phyloP scores from a whole-genome alignment of 164 flowering plant species.

The Magnolia sinica region DNA sequence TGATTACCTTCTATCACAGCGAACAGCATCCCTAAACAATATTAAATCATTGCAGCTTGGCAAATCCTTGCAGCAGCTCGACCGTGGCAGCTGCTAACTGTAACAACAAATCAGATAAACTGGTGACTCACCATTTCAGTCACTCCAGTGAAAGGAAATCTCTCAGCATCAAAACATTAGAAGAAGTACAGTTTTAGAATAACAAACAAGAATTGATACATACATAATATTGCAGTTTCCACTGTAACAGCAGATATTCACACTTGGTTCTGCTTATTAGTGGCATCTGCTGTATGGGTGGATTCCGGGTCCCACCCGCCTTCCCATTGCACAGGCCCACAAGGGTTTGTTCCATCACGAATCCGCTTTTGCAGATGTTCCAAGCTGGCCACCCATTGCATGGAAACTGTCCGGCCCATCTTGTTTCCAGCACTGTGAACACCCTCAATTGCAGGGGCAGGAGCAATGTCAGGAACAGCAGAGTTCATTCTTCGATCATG shows the following conservation, averaged over 20 bases:
- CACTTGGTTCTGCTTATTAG: constrained; percentile 11
- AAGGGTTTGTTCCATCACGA: constrained; percentile 39
- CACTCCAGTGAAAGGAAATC: neutral
- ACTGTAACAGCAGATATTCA: neutral
- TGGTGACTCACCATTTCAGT: neutral
- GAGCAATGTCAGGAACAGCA: constrained; percentile 35
- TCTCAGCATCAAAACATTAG: neutral
- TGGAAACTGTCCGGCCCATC: constrained; percentile 58
- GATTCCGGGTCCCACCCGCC: constrained; percentile 27
- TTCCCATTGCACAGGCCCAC: constrained; percentile 33
- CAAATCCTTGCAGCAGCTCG: neutral
- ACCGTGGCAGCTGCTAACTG: neutral
- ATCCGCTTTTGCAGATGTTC: constrained; percentile 87
- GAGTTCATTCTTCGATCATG: constrained; percentile 36
- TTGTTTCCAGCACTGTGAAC: constrained; percentile 36
- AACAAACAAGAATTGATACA: too few species aligned
- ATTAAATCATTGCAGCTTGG: neutral
- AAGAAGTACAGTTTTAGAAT: neutral
- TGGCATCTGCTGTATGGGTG: constrained; percentile 11
- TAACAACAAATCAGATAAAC: neutral
- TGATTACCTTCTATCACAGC: neutral
- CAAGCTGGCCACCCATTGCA: constrained; percentile 93
- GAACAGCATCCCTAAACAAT: neutral
- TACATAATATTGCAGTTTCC: neutral
- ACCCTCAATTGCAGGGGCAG: constrained; percentile 28